Evolutionary conservation across 2,329 filamentous ascomycete species (phyloP), one percentile per base, ranked within the genome.

Genomic region (Parascedosporium putredinis): DNA sequence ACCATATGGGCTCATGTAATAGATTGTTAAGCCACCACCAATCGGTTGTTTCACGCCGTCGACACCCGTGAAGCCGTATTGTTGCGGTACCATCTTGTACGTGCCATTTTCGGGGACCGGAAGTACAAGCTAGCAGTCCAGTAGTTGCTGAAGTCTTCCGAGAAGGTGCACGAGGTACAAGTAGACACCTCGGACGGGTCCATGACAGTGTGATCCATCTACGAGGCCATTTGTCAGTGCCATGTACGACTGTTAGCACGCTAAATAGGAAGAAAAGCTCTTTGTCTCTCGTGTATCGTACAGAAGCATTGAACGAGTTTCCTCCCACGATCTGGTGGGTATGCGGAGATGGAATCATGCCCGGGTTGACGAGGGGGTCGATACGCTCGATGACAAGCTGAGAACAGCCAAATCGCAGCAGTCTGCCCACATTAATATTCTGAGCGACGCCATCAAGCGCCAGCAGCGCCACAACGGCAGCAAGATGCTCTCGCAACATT

Each of bases 31-130:
- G 20, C 64, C 64, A 9, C 60, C 65, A 4, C 62, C 29, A n/a
- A n/a, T n/a, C n/a, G n/a, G n/a, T 14, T 45, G 70, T 61, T 48
- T 33, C 72, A 80, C 85, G 52, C 14, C 14, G 8, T 27, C 58
- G 10, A 58, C 57, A 23, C 64, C 60, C 47, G 64, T 59, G 8
- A 58, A 59, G 29, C 57, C 54, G 45, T 67, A 64, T 62, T 76
- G 75, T 45, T 83, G 83, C 56, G 86, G 59, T 44, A 88, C 77
- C 57, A 78, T 79, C 53, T 76, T 72, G 56, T 88, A 73, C 50
- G 68, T 71, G 52, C 62, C 60, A 64, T 82, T 47, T 20, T 44
- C 40, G 25, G 56, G 55, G 22, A 57, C 29, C 58, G 59, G 58
- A 62, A 64, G 56, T 62, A 64, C 50, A 66, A 40, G 29, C 59